A percentile compares a stretch with the other conserved stretches of the same genome.
Evolutionary conservation across 805 yeast genomes (phyloP).

Genomic region (Yamadazyma tumulicola): DNA sequence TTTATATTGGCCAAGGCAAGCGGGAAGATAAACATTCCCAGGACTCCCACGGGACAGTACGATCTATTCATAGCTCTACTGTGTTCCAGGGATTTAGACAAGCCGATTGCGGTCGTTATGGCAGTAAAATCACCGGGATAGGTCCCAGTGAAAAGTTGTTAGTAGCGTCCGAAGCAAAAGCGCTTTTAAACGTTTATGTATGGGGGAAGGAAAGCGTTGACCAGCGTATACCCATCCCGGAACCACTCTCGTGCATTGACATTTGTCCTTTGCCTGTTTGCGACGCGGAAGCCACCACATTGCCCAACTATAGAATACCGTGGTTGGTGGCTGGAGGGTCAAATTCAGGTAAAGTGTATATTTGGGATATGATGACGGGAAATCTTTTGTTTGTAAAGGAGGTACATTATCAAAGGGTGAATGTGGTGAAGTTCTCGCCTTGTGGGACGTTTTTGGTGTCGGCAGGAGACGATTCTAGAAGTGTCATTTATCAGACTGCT

Average conservation of each 20-base stretch:
- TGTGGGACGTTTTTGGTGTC: slow-evolving; percentile 67
- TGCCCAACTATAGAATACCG: slow-evolving; percentile 48
- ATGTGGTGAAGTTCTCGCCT: slow-evolving; percentile 52
- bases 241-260: slow-evolving; percentile 58
- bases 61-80: slow-evolving; percentile 47
- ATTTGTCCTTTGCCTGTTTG: slow-evolving; percentile 21
- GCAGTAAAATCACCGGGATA: slow-evolving; percentile 45
- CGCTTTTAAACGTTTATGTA: slow-evolving; percentile 69
- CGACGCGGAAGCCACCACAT: slow-evolving; percentile 9
- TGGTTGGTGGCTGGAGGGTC: slow-evolving; percentile 75
- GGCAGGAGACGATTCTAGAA: slow-evolving; percentile 80
- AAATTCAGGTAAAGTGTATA: slow-evolving; percentile 66
- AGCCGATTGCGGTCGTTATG: slow-evolving; percentile 45
- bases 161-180: slow-evolving; percentile 66
- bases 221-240: slow-evolving; percentile 83
- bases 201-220: slow-evolving; percentile 71
- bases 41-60: slow-evolving; percentile 37
- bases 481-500: slow-evolving; percentile 65
- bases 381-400: slow-evolving; percentile 66
- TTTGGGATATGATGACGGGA: slow-evolving; percentile 87
- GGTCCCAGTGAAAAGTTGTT: slow-evolving; percentile 52
- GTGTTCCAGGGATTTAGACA: slow-evolving; percentile 50
- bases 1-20: slow-evolving; percentile 44
- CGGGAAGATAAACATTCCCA: slow-evolving; percentile 44
- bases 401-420: slow-evolving; percentile 78